These are phyloP conservation scores for Setaria italica DNA, from an alignment of 202 grass and related monocot genomes.

Conservation along the genomic window DNA sequence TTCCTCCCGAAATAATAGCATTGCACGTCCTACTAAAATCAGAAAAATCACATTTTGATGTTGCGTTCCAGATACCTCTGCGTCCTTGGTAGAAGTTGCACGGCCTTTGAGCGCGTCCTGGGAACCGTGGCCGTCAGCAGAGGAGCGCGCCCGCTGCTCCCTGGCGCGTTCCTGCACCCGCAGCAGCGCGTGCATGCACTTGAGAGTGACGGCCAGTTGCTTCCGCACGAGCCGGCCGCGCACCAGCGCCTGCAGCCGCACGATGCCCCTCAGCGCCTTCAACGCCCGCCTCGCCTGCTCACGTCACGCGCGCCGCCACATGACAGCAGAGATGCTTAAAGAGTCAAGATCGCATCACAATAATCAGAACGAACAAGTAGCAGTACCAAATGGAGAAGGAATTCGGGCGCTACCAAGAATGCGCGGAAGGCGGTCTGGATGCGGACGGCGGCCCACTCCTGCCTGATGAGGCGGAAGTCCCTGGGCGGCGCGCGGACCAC, in stretches of 20 bases:
- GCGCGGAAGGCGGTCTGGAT: constrained; percentile 79
- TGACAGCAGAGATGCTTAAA: neutral
- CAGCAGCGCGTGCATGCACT: constrained; percentile 86
- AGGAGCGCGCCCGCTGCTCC: constrained; percentile 62
- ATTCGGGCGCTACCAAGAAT: constrained; percentile 53
- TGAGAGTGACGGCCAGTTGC: constrained; percentile 80
- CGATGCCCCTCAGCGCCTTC: constrained; percentile 81
- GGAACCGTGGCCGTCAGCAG: constrained; percentile 48
- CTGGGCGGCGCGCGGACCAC: constrained; percentile 61
- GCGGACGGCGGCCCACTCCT: constrained; percentile 77
- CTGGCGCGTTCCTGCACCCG: constrained; percentile 76
- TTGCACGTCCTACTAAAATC: neutral
- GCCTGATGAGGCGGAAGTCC: constrained; percentile 69
- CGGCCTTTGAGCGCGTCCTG: constrained; percentile 15
- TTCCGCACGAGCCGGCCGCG: constrained; percentile 71
- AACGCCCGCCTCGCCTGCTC: constrained; percentile 82
- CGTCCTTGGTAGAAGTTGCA: constrained; percentile 28
- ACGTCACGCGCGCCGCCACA: neutral
- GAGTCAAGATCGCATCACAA: neutral
- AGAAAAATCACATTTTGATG: neutral
- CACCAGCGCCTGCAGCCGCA: constrained; percentile 91
- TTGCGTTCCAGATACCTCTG: constrained; percentile 39
- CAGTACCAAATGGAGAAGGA: neutral
- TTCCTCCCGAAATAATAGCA: neutral
- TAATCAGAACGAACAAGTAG: neutral